phyloP scores from a whole-genome alignment of 208 protist genomes.

The Jaenimonas drosophilae region DNA sequence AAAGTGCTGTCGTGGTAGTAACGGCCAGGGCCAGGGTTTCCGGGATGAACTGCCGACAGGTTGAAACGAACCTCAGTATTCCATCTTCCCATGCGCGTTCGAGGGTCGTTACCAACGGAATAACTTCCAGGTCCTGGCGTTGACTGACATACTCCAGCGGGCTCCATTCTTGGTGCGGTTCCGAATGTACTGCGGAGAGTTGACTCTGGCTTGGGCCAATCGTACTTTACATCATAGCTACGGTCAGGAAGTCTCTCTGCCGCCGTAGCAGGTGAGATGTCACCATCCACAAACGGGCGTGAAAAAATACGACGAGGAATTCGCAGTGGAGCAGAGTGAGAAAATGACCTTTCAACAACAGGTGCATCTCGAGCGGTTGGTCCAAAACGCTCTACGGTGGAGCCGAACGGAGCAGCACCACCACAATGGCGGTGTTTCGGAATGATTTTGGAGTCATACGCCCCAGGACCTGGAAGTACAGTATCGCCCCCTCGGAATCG shows the following conservation, averaged over 20 bases:
- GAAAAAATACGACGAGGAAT: neutral
- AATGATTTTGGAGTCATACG: slow-evolving; percentile 26
- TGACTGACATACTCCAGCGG: neutral
- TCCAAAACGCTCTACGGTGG: slow-evolving; percentile 47
- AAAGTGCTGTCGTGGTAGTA: slow-evolving; percentile 65
- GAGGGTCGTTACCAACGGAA: neutral
- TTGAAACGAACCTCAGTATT: slow-evolving; percentile 58
- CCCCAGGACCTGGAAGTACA: slow-evolving; percentile 44
- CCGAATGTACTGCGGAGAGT: slow-evolving; percentile 40
- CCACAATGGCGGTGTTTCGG: slow-evolving; percentile 26
- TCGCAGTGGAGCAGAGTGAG: slow-evolving; percentile 1
- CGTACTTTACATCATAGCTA: slow-evolving; percentile 58
- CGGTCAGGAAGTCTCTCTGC: slow-evolving; percentile 10
- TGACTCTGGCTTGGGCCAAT: slow-evolving; percentile 53
- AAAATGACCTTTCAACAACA: slow-evolving; percentile 5
- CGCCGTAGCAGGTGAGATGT: slow-evolving; percentile 15
- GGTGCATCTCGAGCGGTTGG: slow-evolving; percentile 6
- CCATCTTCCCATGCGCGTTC: slow-evolving; percentile 14
- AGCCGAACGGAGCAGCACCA: slow-evolving; percentile 46
- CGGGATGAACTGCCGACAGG: slow-evolving; percentile 1
- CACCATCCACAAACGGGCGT: slow-evolving; percentile 19
- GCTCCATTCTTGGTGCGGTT: slow-evolving; percentile 12
- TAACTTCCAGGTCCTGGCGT: slow-evolving; percentile 5
- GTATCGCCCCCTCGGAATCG: slow-evolving; percentile 17
- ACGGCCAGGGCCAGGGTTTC: slow-evolving; percentile 30